Evolutionary conservation across 257 asterid genomes (phyloP).

Genomic region (Vinca minor): DNA sequence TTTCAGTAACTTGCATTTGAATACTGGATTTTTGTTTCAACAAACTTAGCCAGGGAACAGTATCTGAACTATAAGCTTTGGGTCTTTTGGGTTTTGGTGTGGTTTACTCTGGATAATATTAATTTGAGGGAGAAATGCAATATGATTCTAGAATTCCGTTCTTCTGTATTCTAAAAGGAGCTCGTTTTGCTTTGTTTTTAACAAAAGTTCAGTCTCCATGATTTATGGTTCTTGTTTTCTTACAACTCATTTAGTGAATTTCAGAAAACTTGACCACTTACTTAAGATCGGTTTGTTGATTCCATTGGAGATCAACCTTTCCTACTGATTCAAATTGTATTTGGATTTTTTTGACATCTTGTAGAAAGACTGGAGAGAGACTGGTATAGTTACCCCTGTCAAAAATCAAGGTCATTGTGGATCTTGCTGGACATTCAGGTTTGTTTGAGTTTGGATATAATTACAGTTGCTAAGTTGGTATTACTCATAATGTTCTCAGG

Average conservation of each 20-base stretch:
- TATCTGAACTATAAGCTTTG: neutral
- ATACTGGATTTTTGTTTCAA: neutral
- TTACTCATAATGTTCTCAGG: neutral
- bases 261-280: neutral
- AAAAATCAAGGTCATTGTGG: conserved; percentile 87
- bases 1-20: neutral
- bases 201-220: neutral
- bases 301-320: neutral
- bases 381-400: conserved; percentile 82
- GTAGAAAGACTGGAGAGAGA: conserved; percentile 89
- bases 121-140: neutral
- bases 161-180: neutral
- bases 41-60: neutral
- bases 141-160: neutral
- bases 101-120: neutral
- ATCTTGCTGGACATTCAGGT: conserved; percentile 99
- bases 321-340: conserved; percentile 11
- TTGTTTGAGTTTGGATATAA: too few relatives aligned
- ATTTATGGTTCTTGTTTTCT: neutral
- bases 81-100: neutral
- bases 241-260: neutral
- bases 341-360: conserved; percentile 5
- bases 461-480: neutral
- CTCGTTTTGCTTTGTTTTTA: neutral
- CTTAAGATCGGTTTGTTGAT: neutral